Evolutionary conservation across 2,329 filamentous ascomycete genomes (phyloP).

Genomic region (Ascochyta lentis): DNA sequence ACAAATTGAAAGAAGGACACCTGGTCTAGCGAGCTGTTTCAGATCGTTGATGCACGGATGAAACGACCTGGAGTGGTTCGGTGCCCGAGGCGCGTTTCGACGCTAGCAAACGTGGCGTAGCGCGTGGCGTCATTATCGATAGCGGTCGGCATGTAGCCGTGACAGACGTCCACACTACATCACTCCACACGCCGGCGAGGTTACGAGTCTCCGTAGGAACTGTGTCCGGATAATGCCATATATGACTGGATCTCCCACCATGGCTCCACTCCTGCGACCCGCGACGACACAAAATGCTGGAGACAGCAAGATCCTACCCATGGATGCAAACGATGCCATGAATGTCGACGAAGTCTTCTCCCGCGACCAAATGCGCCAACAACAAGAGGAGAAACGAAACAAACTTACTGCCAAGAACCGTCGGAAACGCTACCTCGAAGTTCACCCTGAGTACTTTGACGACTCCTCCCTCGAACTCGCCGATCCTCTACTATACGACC

Average conservation of each 20-base stretch:
- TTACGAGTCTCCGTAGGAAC: not conserved
- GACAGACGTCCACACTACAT: not conserved
- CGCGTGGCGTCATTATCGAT: constrained; percentile 39
- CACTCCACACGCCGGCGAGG: not conserved
- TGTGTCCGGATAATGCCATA: constrained; percentile 31
- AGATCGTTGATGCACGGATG: constrained; percentile 40
- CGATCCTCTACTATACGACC: constrained; percentile 82
- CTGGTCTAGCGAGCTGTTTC: constrained; percentile 30
- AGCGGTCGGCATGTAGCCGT: not conserved
- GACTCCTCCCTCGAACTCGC: constrained; percentile 66
- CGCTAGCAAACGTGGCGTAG: constrained; percentile 19
- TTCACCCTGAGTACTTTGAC: constrained; percentile 75
- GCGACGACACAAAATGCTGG: constrained; percentile 21
- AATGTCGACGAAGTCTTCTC: constrained; percentile 24
- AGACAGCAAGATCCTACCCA: constrained; percentile 9
- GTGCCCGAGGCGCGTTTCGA: constrained; percentile 28
- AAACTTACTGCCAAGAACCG: constrained; percentile 73
- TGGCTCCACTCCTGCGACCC: constrained; percentile 37
- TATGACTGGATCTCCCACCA: constrained; percentile 25
- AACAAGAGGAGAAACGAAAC: constrained; percentile 28
- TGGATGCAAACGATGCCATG: constrained; percentile 22
- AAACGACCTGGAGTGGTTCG: constrained; percentile 42
- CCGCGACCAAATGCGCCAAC: constrained; percentile 16
- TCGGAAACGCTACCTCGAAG: constrained; percentile 75
- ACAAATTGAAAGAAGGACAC: constrained; percentile 16